A percentile compares a stretch with the other conserved stretches of the same genome.
phyloP scores from a whole-genome alignment of 2,329 filamentous ascomycete genomes.

The Emmonsiellopsis sp. region DNA sequence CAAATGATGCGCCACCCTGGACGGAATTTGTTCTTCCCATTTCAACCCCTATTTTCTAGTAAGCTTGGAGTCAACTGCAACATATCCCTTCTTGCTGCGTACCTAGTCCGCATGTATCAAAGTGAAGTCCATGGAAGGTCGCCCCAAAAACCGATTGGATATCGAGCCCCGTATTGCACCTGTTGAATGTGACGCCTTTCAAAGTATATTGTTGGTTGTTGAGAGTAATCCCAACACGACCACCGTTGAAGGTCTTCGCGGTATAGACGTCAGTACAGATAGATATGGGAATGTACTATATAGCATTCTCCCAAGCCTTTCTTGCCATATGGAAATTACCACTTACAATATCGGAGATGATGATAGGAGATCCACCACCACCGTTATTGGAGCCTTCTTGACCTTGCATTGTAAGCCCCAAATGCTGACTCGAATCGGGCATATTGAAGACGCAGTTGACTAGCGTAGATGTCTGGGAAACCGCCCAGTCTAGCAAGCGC shows the following conservation, averaged over 20 bases:
- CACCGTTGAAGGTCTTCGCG: constrained; percentile 75
- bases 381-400: constrained; percentile 61
- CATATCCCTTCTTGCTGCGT: no score
- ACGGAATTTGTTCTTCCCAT: constrained; percentile 57
- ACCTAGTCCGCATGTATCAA: constrained; percentile 56
- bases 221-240: constrained; percentile 66
- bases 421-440: constrained; percentile 50
- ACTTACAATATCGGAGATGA: background rate
- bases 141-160: constrained; percentile 92
- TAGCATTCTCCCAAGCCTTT: background rate
- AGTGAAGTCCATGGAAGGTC: constrained; percentile 66
- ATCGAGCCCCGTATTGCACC: constrained; percentile 72
- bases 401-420: constrained; percentile 70
- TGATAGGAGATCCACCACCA: constrained; percentile 51
- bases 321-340: background rate
- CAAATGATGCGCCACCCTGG: constrained; percentile 76
- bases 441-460: background rate
- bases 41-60: constrained; percentile 54
- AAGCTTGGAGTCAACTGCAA: no score
- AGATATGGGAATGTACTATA: no score
- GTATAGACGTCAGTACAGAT: constrained; percentile 52
- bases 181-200: constrained; percentile 72
- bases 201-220: constrained; percentile 84
- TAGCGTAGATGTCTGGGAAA: constrained; percentile 68
- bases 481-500: constrained; percentile 69